Evolutionary conservation across 1,284 basidiomycete genomes (phyloP), one percentile per base, ranked within the genome.

Genomic region (Rhodotorula sp.): DNA sequence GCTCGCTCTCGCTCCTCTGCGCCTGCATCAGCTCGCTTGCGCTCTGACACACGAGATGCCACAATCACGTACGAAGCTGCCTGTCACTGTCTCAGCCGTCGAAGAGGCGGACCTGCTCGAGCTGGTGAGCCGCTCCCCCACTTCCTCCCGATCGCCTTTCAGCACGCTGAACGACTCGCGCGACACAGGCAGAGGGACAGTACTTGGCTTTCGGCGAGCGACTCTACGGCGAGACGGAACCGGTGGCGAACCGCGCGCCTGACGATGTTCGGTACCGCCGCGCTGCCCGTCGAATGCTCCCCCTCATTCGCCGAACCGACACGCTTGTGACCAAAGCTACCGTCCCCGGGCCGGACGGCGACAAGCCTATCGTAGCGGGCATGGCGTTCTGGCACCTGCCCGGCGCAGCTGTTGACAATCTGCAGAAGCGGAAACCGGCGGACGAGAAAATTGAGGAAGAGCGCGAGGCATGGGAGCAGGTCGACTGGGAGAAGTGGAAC

Each of bases 401-500:
- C 10, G 67, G 61, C 41, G 42, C 61, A 8, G 17, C 49, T 14
- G 49, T 68, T 44, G 23, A 60, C 34, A 68, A 68, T 44, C 3
- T n/a, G 0, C 67, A 68, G 62, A 68, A 68, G 46, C 56, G 67
- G 7, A 23, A 50, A 21, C 9, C n/a, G 9, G 49, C 49, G 49
- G 21, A 49, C 9, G 56, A 64, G 17, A 56, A 68, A 46, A 42
- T 44, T 8, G 67, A 68, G 0, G 58, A 60, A 21, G 67, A 68
- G 27, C 21, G n/a, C 10, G 67, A 68, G 19, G 45, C 42, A 21
- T 68, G 58, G 52, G 34, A 21, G 45, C 27, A 25, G 3, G 64
- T 55, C 34, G 57, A 68, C 17, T 68, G 67, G 67, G 23, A 60
- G 62, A 25, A 27, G 23, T 68, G 67, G 67, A 68, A 62, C 41